Base-by-base conservation (phyloP, 495 filamentous ascomycete species). In the Tuber umbilicatum region DNA sequence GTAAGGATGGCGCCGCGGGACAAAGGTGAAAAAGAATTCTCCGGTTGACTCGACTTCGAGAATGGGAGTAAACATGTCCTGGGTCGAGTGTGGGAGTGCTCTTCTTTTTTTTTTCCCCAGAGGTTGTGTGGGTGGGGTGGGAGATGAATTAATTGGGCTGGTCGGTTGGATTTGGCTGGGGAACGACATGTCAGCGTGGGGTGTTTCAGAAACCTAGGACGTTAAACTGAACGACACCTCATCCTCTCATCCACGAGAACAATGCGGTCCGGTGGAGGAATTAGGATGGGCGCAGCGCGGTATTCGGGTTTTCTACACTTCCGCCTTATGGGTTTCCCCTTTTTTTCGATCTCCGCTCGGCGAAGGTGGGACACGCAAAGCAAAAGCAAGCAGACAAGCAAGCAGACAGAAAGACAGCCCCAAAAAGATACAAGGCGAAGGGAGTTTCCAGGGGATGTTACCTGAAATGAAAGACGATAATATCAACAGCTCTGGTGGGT, bases 161-260 rank as follows among this genome's bases (percentile, higher is more conserved):
- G 68, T 77, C 76, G 40, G 71, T 74, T 40, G 76, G 71, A 47
- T 64, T 78, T 43, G 37, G 50, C 71, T 71, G 77, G 77, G 75
- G 71, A 55, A 78, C 76, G 70, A 69, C 74, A 78, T 78, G 76
- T 71, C 72, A 77, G 69, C 75, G 75, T 74, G 71, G 68, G 74
- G 69, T 78, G 76, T 78, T 75, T 75, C 77, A 71, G 75, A 77
- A 69, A 77, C 73, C 75, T 75, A 78, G 75, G 75, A 74, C 71
- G 76, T 77, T 78, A 77, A 78, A 71, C 75, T 75, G 76, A 73
- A 78, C 76, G 76, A 78, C 76, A 78, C 76, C 76, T 73, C 76
- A 78, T 78, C 76, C 75, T 78, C 70, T 47, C 19, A 47, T 47
- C 19, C 43, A 47, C 43, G 43, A 47, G 43, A 47, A 47, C 43